Percentiles rank a stretch among this genome's conserved stretches.
Evolutionary conservation across 108 stramenopile species (phyloP).

Genomic region (Aureococcus anophagefferens): DNA sequence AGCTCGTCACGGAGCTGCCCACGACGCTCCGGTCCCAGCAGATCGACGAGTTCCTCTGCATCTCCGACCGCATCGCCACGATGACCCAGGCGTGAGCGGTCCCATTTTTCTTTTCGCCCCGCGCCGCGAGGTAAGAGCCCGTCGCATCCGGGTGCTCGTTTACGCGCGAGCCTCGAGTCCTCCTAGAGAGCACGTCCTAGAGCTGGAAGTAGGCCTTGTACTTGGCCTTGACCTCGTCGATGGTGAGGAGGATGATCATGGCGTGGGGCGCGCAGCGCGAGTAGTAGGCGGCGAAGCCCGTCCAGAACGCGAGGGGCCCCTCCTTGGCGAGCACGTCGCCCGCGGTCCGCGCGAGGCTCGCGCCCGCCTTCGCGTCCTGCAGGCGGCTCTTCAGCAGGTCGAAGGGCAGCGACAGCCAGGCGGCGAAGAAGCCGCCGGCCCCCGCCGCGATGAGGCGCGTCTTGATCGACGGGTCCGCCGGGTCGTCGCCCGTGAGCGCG

Average conservation of each 20-base stretch:
- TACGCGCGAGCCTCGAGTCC: too few relatives aligned
- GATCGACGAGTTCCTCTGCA: neutral
- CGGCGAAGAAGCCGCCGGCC: conserved; percentile 80
- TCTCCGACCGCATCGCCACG: neutral
- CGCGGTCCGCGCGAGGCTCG: conserved; percentile 72
- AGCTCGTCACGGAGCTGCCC: neutral
- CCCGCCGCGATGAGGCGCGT: conserved; percentile 21
- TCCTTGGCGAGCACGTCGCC: conserved; percentile 66
- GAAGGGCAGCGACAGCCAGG: conserved; percentile 86
- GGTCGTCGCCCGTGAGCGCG: conserved; percentile 58
- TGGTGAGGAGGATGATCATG: conserved; percentile 92
- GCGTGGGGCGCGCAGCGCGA: conserved; percentile 96
- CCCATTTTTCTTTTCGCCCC: too few relatives aligned
- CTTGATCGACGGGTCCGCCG: neutral
- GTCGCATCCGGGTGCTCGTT: too few relatives aligned
- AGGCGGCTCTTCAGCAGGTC: conserved; percentile 92
- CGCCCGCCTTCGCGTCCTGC: conserved; percentile 80
- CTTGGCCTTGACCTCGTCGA: too few relatives aligned
- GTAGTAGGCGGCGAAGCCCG: conserved; percentile 91
- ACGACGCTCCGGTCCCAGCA: neutral
- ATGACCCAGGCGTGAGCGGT: too few relatives aligned
- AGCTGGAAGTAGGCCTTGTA: too few relatives aligned
- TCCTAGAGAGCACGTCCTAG: too few relatives aligned
- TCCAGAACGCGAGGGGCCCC: conserved; percentile 83
- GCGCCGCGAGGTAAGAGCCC: too few relatives aligned